Base-by-base conservation (phyloP, 495 filamentous ascomycete species). In the Cladorrhinum samala region DNA sequence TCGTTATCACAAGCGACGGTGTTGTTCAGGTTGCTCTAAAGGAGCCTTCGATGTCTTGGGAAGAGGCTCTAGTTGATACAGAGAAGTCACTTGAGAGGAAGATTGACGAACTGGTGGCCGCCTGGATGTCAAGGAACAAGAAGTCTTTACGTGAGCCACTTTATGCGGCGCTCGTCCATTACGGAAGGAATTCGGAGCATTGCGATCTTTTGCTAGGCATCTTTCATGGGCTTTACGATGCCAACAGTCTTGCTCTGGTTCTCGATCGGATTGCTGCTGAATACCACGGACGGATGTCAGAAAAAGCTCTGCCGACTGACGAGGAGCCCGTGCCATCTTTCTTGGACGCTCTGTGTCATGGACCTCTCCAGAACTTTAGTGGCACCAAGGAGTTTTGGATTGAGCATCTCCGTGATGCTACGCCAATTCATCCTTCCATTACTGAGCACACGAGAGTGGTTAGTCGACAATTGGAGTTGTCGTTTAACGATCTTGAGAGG, bases 141-240 rank as follows among this genome's bases (percentile, higher is more conserved):
- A 50, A 66, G 8, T 7, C 19, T 14, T 14, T 69, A 19, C 49
- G 27, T 9, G 54, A 37, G 2, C 72, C 65, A 17, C 57, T 61
- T 54, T 70, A 76, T 51, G 55, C 82, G 24, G 58, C 70, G 8
- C 49, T 83, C 13, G 50, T 78, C 13, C 51, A 58, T 16, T 67
- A 64, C 0, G 37, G 37, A 0, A 16, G 51, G 57, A n/a, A n/a
- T n/a, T n/a, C n/a, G 2, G 52, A 52, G 0, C 60, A 52, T 18
- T 60, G 55, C 3, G 53, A 78, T 0, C 66, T 92, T 25, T 69
- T 68, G 17, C 60, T 93, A 23, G 76, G 83, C 39, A 81, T 93
- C 0, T 92, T 93, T 67, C 92, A 97, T 62, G 88, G 82, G 5
- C 69, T 96, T 0, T 97, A 96, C 59, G 92, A 97, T 70, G 91